phyloP scores from a whole-genome alignment of 139 green algal species.

The Bryopsis sp. region DNA sequence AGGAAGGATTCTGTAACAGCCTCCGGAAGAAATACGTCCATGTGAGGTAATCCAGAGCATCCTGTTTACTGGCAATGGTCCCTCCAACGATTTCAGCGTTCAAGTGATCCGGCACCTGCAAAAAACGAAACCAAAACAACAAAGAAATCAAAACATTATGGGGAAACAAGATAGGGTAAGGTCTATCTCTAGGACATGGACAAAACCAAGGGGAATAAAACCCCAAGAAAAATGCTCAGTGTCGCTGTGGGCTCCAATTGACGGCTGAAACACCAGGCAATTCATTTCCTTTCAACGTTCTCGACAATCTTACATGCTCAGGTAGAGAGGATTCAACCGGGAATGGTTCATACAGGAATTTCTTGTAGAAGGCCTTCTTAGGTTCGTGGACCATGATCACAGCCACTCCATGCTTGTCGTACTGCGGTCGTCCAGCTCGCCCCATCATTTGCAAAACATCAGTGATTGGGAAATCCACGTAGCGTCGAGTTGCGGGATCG shows the following conservation, averaged over 20 bases:
- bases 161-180: too few relatives aligned
- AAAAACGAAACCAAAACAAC: too few relatives aligned
- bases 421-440: constrained; percentile 85
- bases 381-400: constrained; percentile 97
- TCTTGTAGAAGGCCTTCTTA: constrained; percentile 99
- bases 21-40: constrained; percentile 91
- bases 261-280: not conserved
- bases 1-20: constrained; percentile 80
- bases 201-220: not conserved
- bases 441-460: constrained; percentile 94
- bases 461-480: constrained; percentile 97
- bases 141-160: too few relatives aligned
- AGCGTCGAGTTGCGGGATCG: constrained; percentile 68
- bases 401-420: constrained; percentile 75
- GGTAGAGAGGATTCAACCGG: constrained; percentile 86
- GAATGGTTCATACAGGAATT: constrained; percentile 98
- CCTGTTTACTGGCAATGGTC: constrained; percentile 51
- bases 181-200: too few relatives aligned
- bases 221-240: constrained; percentile 2
- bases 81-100: constrained; percentile 90
- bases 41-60: constrained; percentile 91
- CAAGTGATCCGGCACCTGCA: constrained; percentile 82
- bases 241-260: not conserved
- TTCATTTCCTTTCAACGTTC: constrained; percentile 14
- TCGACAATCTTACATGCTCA: constrained; percentile 60